Evolutionary conservation across 1,284 basidiomycete species (phyloP).

Genomic region (Ustilago trichophora): DNA sequence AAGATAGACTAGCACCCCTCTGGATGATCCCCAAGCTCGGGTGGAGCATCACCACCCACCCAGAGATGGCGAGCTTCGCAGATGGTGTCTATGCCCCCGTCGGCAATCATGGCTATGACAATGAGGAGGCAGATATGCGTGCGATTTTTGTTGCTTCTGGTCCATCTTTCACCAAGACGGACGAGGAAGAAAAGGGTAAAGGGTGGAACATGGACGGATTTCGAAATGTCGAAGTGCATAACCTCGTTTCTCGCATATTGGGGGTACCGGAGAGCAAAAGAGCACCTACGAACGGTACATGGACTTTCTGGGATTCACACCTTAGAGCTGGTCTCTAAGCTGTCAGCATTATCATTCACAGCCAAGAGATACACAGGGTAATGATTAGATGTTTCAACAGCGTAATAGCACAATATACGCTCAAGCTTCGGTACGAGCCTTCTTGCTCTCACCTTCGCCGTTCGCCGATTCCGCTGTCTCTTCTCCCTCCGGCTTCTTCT

Average conservation of each 20-base stretch:
- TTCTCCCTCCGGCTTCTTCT: constrained; percentile 49
- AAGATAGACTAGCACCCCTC: constrained; percentile 24
- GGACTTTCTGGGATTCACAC: constrained; percentile 26
- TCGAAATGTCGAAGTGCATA: constrained; percentile 83
- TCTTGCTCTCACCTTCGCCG: constrained; percentile 29
- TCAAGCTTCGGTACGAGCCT: constrained; percentile 32
- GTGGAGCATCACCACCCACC: constrained; percentile 31
- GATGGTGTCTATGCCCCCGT: constrained; percentile 71
- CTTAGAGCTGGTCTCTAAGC: constrained; percentile 23
- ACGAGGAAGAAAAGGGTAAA: constrained; percentile 53
- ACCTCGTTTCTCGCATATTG: constrained; percentile 79
- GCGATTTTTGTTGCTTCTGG: constrained; percentile 90
- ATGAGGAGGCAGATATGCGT: constrained; percentile 78
- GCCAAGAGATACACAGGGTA: too few relatives aligned
- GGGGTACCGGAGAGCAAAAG: constrained; percentile 70
- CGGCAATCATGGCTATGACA: constrained; percentile 84
- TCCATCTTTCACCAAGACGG: constrained; percentile 75
- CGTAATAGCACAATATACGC: background rate
- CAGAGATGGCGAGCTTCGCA: constrained; percentile 36
- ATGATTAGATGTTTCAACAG: too few relatives aligned
- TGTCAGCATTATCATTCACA: background rate
- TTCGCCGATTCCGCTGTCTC: constrained; percentile 1
- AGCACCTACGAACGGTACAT: constrained; percentile 19
- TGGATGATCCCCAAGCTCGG: constrained; percentile 41
- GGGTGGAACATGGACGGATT: constrained; percentile 73